Base-by-base conservation (phyloP, 2,329 filamentous ascomycete species). In the Cadophora sp. region DNA sequence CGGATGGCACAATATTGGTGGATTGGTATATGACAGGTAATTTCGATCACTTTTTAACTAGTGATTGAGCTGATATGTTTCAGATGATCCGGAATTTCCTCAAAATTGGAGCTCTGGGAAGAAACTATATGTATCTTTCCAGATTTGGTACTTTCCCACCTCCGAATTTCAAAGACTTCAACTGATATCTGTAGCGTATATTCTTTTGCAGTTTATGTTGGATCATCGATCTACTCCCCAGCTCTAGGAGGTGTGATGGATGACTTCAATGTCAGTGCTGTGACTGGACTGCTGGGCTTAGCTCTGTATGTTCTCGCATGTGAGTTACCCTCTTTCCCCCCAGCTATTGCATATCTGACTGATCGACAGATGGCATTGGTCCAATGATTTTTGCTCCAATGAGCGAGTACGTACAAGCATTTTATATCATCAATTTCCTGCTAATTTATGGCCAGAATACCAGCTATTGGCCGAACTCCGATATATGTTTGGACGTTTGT, bases 401-500 rank as follows among this genome's bases (percentile, higher is more conserved):
- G 58, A 85, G 83, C 59, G 89, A 92, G 78, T 67, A 58, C 8
- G 43, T 18, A 11, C 8, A n/a, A 45, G 1, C n/a, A 30, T 30
- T 5, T 7, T 45, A n/a, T 16, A 3, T 45, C 43, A 39, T 22
- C 11, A 24, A 41, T 47, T 18, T 3, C 13, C 27, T 59, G 18
- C 50, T 43, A 41, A 22, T 22, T n/a, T 16, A 9, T n/a, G 50
- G 84, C 82, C 56, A 89, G 91, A 78, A 85, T 92, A 27, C 87
- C 89, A 0, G 74, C 81, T 53, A 83, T 91, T 56, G 90, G 90
- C 2, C 83, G 89, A 11, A 92, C 88, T 73, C 84, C 86, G 0
- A 84, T 89, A 3, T 92, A 92, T 77, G 84, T 91, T 51, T 76
- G 85, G 72, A 89, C 89, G 16, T 89, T 91, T 79, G 84, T 85